A percentile compares a stretch with the other conserved stretches of the same genome.
phyloP scores from a whole-genome alignment of 2,329 filamentous ascomycete genomes.

The Gremmenia infestans region DNA sequence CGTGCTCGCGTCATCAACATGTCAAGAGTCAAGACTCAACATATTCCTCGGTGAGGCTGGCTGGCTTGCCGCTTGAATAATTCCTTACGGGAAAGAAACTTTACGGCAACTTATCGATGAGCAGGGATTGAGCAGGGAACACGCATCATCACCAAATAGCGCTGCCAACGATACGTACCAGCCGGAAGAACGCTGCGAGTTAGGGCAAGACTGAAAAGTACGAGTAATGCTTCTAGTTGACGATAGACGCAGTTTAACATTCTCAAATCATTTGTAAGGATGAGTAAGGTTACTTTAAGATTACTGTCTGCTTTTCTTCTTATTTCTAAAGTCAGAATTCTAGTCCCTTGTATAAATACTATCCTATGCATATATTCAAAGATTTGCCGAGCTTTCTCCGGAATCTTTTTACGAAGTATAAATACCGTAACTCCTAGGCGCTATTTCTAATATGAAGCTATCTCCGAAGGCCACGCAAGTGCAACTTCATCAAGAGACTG shows the following conservation, averaged over 20 bases:
- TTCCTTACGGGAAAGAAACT: not conserved
- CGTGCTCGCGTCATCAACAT: not conserved
- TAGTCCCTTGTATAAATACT: not conserved
- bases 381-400: not conserved
- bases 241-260: no score
- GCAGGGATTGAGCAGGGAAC: not conserved
- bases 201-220: not conserved
- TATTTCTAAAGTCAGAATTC: not conserved
- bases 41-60: not conserved
- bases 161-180: not conserved
- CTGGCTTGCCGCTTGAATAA: no score
- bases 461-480: slow-evolving; percentile 11
- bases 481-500: not conserved
- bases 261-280: not conserved
- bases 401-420: not conserved
- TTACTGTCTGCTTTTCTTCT: no score
- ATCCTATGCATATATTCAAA: not conserved
- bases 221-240: no score
- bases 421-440: not conserved
- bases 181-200: slow-evolving; percentile 2
- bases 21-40: not conserved
- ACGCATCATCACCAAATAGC: not conserved
- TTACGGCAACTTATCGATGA: not conserved
- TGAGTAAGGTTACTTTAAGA: not conserved
- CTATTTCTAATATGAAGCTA: slow-evolving; percentile 4